Base-by-base conservation (phyloP, 345 rosid genomes). In the Toxicodendron radicans region DNA sequence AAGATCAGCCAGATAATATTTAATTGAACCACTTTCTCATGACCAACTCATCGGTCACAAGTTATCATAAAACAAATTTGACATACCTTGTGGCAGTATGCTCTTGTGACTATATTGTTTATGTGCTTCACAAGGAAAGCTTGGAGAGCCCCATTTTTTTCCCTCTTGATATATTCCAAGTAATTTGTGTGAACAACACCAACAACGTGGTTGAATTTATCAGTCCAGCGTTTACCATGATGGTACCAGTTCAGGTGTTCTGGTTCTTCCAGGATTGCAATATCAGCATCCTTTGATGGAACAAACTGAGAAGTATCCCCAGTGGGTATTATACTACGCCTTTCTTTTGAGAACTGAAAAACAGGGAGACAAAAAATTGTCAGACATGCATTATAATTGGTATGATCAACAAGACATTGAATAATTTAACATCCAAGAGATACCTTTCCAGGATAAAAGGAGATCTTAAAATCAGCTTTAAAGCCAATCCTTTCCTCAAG, bases 391-490 rank as follows among this genome's bases (percentile, higher is more conserved):
- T n/a, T 16, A 49, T 3, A 58, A 2, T 49, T 46, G 45, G 67
- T 18, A 23, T 30, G 49, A 76, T 33, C 11, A 58, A 67, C 20
- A 59, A 45, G 38, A 68, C n/a, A 46, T 41, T n/a, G 52, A 49
- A 63, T 10, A 68, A 57, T 41, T 53, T 43, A 20, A 59, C 76
- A 74, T 67, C 68, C 66, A 56, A 43, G 8, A 70, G 49, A 66
- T 86, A 95, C 99, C 97, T 89, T 95, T 84, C 99, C 98, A 0
- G 99, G 98, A 83, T 95, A 95, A 80, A 95, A 95, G 65, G 99
- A 95, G 74, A 95, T 95, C 71, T 79, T 91, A 68, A 95, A 95
- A 75, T 93, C 89, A 73, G 96, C 87, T 76, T 91, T 90, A 84
- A 95, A 95, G 72, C 97, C 98, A 79, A 87, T 41, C 79, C 96